Base-by-base conservation (phyloP, 768 basidiomycete species). In the Termitomyces sp. region DNA sequence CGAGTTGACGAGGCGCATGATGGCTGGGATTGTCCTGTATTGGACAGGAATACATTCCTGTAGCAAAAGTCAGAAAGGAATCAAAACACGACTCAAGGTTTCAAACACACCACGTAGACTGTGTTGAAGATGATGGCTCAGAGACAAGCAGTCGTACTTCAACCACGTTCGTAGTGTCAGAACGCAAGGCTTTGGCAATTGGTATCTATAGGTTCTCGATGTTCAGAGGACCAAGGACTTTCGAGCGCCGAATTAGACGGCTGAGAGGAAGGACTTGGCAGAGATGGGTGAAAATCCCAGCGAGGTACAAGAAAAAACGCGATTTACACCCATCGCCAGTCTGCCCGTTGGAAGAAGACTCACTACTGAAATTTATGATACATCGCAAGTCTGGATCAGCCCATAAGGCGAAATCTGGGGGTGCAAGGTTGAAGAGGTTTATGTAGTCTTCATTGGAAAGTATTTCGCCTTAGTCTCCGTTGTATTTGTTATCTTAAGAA, bases 321-420 rank as follows among this genome's bases (percentile, higher is more conserved):
- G 38, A 77, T 80, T 56, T 71, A 85, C 85, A 87, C 58, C 57
- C 64, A 34, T 65, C 61, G 55, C 26, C 64, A 56, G 37, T 45
- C 4, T 60, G 22, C 21, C 53, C 46, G 17, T 44, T 47, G 19
- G 51, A 52, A 11, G 54, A 53, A 5, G 41, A 34, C 53, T 17
- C 48, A 41, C 43, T 62, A 47, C 66, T 73, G 58, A 64, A 66
- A 51, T 81, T 80, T 12, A 85, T 68, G 28, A 70, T 75, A 50
- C 75, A 67, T 24, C 80, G 70, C 11, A 88, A 63, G 49, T 83
- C 82, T 0, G 77, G 68, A 61, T 88, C 79, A 3, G 68, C 63
- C 88, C 87, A 92, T 10, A 90, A 65, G 9, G 77, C 74, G 67
- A 89, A 81, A 62, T 88, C 81, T 5, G 88, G 87, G n/a, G 92